Evolutionary conservation across 192 early-diverging fungal species (phyloP).

Genomic region (Coemansia sp.): DNA sequence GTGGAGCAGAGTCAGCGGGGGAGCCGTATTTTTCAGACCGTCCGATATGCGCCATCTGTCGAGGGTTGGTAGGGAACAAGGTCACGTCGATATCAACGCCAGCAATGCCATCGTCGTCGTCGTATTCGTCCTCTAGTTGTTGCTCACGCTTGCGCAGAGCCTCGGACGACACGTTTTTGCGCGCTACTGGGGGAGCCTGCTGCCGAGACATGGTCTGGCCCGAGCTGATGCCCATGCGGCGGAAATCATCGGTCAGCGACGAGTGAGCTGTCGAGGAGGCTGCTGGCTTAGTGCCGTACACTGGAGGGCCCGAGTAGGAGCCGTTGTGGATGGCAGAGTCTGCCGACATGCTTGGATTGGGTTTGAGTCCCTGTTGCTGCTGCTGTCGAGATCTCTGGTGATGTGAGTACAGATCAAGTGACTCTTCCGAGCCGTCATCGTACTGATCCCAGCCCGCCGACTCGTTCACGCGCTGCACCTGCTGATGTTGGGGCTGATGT

Average conservation of each 20-base stretch:
- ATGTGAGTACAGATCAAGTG: constrained; percentile 15
- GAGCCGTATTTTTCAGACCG: constrained; percentile 41
- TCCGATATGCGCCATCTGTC: constrained; percentile 38
- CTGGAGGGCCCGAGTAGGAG: constrained; percentile 5
- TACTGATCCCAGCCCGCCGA: constrained; percentile 2
- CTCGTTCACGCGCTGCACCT: constrained; percentile 27
- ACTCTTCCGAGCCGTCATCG: constrained; percentile 18
- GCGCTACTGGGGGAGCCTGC: constrained; percentile 17
- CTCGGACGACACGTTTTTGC: constrained; percentile 30
- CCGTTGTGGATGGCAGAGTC: constrained; percentile 24
- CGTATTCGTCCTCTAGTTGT: constrained; percentile 44
- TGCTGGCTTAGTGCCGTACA: constrained; percentile 11
- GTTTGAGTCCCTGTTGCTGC: constrained; percentile 10
- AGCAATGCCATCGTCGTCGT: constrained; percentile 43
- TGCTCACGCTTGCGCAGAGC: constrained; percentile 40
- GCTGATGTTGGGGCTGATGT: constrained; percentile 19
- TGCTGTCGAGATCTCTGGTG: constrained; percentile 7
- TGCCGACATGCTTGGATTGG: constrained; percentile 8
- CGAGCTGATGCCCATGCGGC: constrained; percentile 31
- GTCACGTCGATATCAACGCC: constrained; percentile 38
- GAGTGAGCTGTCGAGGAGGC: background rate
- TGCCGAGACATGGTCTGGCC: constrained; percentile 9
- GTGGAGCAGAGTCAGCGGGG: constrained; percentile 12
- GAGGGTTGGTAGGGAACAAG: constrained; percentile 36
- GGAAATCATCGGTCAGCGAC: constrained; percentile 26